phyloP scores from a whole-genome alignment of 805 yeast species.

The Candida xiaguanensis region DNA sequence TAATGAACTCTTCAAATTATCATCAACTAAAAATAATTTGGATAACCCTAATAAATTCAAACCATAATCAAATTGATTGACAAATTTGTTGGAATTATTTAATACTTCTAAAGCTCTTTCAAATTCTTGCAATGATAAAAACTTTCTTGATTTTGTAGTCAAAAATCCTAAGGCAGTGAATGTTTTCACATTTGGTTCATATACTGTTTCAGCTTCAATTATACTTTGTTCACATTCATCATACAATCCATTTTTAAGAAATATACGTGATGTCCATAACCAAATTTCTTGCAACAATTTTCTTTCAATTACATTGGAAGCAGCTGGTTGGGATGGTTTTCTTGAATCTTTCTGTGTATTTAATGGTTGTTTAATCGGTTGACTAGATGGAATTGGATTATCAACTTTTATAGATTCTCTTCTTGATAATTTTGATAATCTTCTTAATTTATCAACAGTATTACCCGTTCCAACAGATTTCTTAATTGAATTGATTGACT shows the following conservation, averaged over 20 bases:
- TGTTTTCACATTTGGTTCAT: slow-evolving; percentile 45
- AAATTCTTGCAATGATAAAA: slow-evolving; percentile 57
- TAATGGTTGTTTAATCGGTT: not conserved
- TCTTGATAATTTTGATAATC: slow-evolving; percentile 7
- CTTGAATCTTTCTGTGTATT: not conserved
- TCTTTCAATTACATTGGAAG: slow-evolving; percentile 21
- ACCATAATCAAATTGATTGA: slow-evolving; percentile 36
- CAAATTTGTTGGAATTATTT: slow-evolving; percentile 19
- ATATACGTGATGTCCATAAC: slow-evolving; percentile 70
- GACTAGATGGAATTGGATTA: not conserved
- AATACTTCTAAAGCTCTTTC: slow-evolving; percentile 55
- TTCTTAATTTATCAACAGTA: slow-evolving; percentile 9
- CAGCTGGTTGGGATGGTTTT: not conserved
- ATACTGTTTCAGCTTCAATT: slow-evolving; percentile 60
- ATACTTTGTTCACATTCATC: slow-evolving; percentile 70
- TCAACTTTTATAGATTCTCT: slow-evolving; percentile 3
- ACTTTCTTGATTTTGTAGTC: slow-evolving; percentile 38
- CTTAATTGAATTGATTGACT: slow-evolving; percentile 1
- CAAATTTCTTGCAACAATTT: slow-evolving; percentile 58
- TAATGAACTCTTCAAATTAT: slow-evolving; percentile 24
- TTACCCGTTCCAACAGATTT: slow-evolving; percentile 5
- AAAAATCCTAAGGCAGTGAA: slow-evolving; percentile 48
- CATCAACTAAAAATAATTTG: slow-evolving; percentile 44
- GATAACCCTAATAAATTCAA: slow-evolving; percentile 55
- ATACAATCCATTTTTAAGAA: slow-evolving; percentile 49